Conservation (phyloP, 495 filamentous ascomycete genomes). For the Daldinia childiae region DNA sequence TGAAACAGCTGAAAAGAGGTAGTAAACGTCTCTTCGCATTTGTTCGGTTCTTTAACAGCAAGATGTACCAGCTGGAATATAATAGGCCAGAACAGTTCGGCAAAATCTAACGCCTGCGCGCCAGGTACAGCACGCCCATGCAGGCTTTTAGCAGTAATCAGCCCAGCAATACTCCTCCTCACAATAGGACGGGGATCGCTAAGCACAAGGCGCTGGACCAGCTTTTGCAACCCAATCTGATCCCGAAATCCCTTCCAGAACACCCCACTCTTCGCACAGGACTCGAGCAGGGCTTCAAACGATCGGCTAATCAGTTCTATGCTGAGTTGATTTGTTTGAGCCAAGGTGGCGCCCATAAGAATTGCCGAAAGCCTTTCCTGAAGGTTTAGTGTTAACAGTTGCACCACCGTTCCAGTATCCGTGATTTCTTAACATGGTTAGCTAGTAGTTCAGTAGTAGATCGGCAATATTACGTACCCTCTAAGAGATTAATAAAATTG, state of each 20-base stretch:
- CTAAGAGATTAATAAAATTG: constrained; percentile 53
- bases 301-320: constrained; percentile 59
- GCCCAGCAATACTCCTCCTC: constrained; percentile 52
- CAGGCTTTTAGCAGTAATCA: constrained; percentile 48
- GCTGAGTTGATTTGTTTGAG: constrained; percentile 44
- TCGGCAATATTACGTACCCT: constrained; percentile 45
- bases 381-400: constrained; percentile 46
- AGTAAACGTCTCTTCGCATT: constrained; percentile 57
- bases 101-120: constrained; percentile 49
- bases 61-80: constrained; percentile 53
- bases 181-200: constrained; percentile 52
- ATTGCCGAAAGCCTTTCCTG: constrained; percentile 53
- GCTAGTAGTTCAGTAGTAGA: not conserved
- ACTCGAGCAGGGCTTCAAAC: constrained; percentile 72
- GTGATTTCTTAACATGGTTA: constrained; percentile 35
- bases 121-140: constrained; percentile 15
- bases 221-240: constrained; percentile 42
- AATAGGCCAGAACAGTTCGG: constrained; percentile 59
- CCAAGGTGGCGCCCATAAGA: constrained; percentile 39
- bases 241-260: constrained; percentile 68
- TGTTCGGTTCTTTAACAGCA: constrained; percentile 47
- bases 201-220: constrained; percentile 55
- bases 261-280: constrained; percentile 63
- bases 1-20: constrained; percentile 61
- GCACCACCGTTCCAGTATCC: constrained; percentile 24